Evolutionary conservation across 2,329 filamentous ascomycete genomes (phyloP).

Genomic region (Penicillium sp.): DNA sequence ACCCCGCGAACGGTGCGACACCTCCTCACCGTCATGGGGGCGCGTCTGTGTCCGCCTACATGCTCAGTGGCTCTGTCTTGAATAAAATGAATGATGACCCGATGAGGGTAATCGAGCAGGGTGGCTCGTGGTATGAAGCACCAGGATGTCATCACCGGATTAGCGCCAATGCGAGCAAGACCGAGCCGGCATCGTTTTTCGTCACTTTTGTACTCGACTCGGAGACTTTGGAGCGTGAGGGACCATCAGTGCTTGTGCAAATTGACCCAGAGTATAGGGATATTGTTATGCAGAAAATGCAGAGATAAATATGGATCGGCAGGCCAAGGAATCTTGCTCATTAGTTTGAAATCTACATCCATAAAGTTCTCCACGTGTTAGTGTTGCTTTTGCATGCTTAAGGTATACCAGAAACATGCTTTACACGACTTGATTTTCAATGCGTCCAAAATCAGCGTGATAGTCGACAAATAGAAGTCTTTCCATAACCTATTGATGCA

Average conservation of each 20-base stretch:
- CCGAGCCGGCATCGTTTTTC: conserved; percentile 37
- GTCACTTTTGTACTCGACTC: conserved; percentile 46
- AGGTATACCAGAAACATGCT: too few species aligned
- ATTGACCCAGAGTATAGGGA: neutral
- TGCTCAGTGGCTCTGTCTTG: conserved; percentile 41
- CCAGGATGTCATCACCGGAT: conserved; percentile 52
- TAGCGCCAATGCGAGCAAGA: conserved; percentile 45
- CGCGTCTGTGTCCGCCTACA: conserved; percentile 42
- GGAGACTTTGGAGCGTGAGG: conserved; percentile 9
- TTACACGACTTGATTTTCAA: too few species aligned
- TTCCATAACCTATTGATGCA: too few species aligned
- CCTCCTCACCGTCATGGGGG: conserved; percentile 50
- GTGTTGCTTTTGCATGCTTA: too few species aligned
- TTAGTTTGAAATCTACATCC: neutral
- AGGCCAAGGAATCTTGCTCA: neutral
- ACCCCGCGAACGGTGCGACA: conserved; percentile 40
- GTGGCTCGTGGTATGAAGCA: conserved; percentile 45
- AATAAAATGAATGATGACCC: conserved; percentile 53
- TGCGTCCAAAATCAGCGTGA: too few species aligned
- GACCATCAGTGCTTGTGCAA: neutral
- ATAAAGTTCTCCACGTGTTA: too few species aligned
- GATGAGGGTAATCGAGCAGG: conserved; percentile 37
- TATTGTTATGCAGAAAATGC: neutral
- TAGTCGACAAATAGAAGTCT: too few species aligned
- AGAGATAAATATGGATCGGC: neutral